phyloP scores from a whole-genome alignment of 331 rosid genomes.

The Phaseolus coccineus region DNA sequence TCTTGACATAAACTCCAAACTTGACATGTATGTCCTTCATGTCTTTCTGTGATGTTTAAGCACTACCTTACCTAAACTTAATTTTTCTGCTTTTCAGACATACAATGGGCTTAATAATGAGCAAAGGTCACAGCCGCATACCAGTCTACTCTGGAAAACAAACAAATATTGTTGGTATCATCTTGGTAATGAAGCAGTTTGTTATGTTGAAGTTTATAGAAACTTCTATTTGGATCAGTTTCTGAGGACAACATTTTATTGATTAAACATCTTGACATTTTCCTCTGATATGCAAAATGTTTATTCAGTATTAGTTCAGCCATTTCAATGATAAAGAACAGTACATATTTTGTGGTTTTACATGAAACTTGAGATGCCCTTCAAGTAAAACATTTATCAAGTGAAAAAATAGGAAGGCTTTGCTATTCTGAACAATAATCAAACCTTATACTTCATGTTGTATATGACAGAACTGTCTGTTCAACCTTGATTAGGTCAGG shows the following conservation, averaged over 20 bases:
- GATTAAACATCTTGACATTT: background rate
- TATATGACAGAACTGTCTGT: constrained; percentile 8
- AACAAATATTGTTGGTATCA: constrained; percentile 62
- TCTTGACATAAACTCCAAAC: constrained; percentile 64
- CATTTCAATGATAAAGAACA: too few relatives aligned
- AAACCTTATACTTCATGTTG: background rate
- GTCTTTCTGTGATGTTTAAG: background rate
- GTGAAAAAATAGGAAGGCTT: background rate
- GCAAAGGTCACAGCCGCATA: constrained; percentile 64
- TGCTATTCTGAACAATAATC: background rate
- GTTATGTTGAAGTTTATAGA: background rate
- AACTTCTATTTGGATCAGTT: background rate
- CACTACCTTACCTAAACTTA: background rate
- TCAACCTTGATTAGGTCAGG: constrained; percentile 46
- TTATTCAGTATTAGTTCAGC: too few relatives aligned
- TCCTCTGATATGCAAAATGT: too few relatives aligned
- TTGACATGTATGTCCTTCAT: constrained; percentile 45
- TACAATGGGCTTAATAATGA: constrained; percentile 63
- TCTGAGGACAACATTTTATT: background rate
- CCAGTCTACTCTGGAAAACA: constrained; percentile 60
- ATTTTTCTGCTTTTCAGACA: constrained; percentile 42
- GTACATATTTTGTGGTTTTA: background rate
- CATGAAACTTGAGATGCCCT: background rate
- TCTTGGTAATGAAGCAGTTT: constrained; percentile 51
- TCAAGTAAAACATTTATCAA: constrained; percentile 1